Conservation (phyloP, 345 rosid species). For the Sisymbrium irio region DNA sequence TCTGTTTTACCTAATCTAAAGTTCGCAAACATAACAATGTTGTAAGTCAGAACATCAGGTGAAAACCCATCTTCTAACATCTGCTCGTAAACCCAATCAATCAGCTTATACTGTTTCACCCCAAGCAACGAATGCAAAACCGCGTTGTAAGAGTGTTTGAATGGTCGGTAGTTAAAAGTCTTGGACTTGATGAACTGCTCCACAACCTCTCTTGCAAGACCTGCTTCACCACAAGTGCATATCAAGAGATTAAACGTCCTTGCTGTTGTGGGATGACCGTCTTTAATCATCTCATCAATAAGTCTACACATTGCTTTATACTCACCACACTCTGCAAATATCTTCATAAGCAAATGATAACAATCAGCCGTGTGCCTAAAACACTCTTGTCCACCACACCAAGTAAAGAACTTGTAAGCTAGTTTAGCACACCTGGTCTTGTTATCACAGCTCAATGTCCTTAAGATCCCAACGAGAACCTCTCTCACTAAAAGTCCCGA, state of each 20-base stretch:
- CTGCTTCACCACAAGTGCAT: slow-evolving; percentile 74
- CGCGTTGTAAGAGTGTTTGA: slow-evolving; percentile 75
- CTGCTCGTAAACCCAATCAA: slow-evolving; percentile 81
- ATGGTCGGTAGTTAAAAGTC: slow-evolving; percentile 72
- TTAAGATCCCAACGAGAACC: slow-evolving; percentile 71
- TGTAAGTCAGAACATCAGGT: slow-evolving; percentile 70
- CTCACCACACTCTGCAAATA: slow-evolving; percentile 73
- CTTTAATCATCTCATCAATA: slow-evolving; percentile 81
- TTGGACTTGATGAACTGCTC: slow-evolving; percentile 80
- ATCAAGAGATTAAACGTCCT: slow-evolving; percentile 76
- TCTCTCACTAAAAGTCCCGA: slow-evolving; percentile 77
- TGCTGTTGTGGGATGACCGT: slow-evolving; percentile 71
- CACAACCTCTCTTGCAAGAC: slow-evolving; percentile 62
- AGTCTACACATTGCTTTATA: slow-evolving; percentile 87
- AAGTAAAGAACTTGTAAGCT: slow-evolving; percentile 75
- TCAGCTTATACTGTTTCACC: slow-evolving; percentile 65
- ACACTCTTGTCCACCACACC: slow-evolving; percentile 59
- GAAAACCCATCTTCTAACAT: slow-evolving; percentile 62
- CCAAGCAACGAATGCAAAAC: slow-evolving; percentile 55
- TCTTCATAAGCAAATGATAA: slow-evolving; percentile 79
- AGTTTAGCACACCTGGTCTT: slow-evolving; percentile 64
- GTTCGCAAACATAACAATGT: slow-evolving; percentile 68
- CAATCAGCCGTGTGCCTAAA: slow-evolving; percentile 57
- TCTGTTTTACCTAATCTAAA: slow-evolving; percentile 70
- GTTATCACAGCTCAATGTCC: slow-evolving; percentile 38